A percentile compares a stretch with the other conserved stretches of the same genome.
Evolutionary conservation across 139 green algal species (phyloP).

Genomic region (Ettlia oleoabundans): DNA sequence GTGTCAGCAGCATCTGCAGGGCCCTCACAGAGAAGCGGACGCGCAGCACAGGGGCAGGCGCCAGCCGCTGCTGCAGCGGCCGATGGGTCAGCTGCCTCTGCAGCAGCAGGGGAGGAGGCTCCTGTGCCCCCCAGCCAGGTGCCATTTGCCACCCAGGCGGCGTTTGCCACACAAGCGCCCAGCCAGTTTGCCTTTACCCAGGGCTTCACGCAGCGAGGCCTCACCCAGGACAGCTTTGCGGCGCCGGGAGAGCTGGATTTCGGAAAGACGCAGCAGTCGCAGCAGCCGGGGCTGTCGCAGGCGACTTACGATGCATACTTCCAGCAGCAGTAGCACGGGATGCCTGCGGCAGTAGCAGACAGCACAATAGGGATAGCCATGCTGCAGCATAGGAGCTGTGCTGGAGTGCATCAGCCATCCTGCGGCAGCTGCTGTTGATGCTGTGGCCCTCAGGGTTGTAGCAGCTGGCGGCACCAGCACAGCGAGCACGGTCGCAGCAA

Average conservation of each 20-base stretch:
- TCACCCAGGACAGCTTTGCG: slow-evolving; percentile 34
- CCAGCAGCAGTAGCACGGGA: not conserved
- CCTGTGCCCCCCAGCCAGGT: no score
- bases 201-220: slow-evolving; percentile 22
- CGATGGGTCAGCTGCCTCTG: no score
- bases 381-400: no score
- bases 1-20: not conserved
- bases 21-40: not conserved
- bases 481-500: no score
- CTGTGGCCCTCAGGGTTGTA: no score
- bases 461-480: no score
- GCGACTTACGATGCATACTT: slow-evolving; percentile 5
- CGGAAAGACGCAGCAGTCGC: not conserved
- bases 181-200: slow-evolving; percentile 38
- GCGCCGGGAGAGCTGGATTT: slow-evolving; percentile 22
- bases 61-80: not conserved
- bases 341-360: not conserved
- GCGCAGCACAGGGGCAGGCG: not conserved
- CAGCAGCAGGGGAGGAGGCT: no score
- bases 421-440: no score
- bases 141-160: slow-evolving; percentile 26
- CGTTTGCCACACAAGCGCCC: not conserved
- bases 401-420: no score
- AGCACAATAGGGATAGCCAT: not conserved
- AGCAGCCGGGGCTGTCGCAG: not conserved